These are phyloP conservation scores for Pichia sp. DNA, from an alignment of 1,139 yeast genomes.

Conservation along the genomic window DNA sequence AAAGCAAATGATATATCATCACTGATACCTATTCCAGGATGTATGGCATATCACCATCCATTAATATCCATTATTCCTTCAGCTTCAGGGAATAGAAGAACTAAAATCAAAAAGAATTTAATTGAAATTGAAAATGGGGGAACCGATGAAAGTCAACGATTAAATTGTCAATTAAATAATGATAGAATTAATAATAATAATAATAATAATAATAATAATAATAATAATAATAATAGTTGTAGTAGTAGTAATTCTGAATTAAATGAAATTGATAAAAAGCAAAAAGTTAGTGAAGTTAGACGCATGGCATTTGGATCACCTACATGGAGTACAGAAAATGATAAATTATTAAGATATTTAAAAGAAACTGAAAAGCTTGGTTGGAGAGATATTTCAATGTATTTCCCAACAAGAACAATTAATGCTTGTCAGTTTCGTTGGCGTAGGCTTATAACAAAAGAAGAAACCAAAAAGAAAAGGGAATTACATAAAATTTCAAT, in stretches of 20 bases:
- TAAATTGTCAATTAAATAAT: not conserved
- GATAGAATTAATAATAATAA: not conserved
- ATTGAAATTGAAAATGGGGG: not conserved
- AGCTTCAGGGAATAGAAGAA: conserved; percentile 9
- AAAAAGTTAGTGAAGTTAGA: not conserved
- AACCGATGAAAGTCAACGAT: not conserved
- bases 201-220: not conserved
- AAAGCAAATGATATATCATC: not conserved
- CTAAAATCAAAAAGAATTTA: not conserved
- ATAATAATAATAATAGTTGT: not conserved
- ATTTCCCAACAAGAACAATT: conserved; percentile 63
- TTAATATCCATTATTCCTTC: conserved; percentile 11
- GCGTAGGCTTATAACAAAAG: conserved; percentile 41
- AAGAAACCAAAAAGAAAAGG: conserved; percentile 12
- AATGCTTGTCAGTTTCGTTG: conserved; percentile 78
- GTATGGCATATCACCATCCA: conserved; percentile 13
- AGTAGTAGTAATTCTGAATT: not conserved
- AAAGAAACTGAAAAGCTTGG: conserved; percentile 67
- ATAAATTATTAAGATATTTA: conserved; percentile 54
- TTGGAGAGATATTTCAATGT: conserved; percentile 69
- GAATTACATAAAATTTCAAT: conserved; percentile 5
- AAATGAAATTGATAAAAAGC: not conserved
- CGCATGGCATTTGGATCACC: conserved; percentile 17
- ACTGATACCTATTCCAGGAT: conserved; percentile 10
- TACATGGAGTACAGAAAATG: conserved; percentile 72